Percentiles rank a stretch among this genome's conserved stretches.
phyloP scores from a whole-genome alignment of 2,329 filamentous ascomycete species.

The Eutypa lata region DNA sequence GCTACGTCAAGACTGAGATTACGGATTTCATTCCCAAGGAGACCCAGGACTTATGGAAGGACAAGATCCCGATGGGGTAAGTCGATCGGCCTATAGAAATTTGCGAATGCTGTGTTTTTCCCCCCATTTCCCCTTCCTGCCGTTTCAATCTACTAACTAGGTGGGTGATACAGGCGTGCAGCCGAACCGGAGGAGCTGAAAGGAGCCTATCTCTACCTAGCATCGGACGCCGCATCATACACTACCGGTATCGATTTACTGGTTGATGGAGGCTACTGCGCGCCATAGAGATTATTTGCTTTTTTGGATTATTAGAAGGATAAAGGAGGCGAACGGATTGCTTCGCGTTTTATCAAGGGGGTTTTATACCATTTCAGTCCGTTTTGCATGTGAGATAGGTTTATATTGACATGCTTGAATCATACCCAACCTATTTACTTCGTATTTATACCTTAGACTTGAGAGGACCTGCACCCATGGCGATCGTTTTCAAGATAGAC shows the following conservation, averaged over 20 bases:
- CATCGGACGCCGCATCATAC: slow-evolving; percentile 78
- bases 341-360: too few relatives aligned
- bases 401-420: too few relatives aligned
- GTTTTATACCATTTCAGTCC: too few relatives aligned
- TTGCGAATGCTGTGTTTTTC: not conserved
- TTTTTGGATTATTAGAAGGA: not conserved
- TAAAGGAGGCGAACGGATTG: too few relatives aligned
- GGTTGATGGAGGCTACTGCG: slow-evolving; percentile 71
- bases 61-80: slow-evolving; percentile 75
- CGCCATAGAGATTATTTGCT: slow-evolving; percentile 34
- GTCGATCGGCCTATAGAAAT: slow-evolving; percentile 15
- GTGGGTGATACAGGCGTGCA: slow-evolving; percentile 54
- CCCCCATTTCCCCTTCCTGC: not conserved
- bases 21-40: slow-evolving; percentile 62
- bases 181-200: slow-evolving; percentile 73
- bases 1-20: slow-evolving; percentile 74
- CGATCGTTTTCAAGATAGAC: too few relatives aligned
- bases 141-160: slow-evolving; percentile 4
- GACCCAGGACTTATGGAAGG: slow-evolving; percentile 70
- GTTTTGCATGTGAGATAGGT: too few relatives aligned
- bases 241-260: slow-evolving; percentile 73
- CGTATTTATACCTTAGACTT: too few relatives aligned
- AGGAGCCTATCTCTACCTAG: slow-evolving; percentile 78
- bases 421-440: too few relatives aligned
- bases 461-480: too few relatives aligned